Conservation (phyloP, 495 filamentous ascomycete species). For the Aspergillus cavernicola region DNA sequence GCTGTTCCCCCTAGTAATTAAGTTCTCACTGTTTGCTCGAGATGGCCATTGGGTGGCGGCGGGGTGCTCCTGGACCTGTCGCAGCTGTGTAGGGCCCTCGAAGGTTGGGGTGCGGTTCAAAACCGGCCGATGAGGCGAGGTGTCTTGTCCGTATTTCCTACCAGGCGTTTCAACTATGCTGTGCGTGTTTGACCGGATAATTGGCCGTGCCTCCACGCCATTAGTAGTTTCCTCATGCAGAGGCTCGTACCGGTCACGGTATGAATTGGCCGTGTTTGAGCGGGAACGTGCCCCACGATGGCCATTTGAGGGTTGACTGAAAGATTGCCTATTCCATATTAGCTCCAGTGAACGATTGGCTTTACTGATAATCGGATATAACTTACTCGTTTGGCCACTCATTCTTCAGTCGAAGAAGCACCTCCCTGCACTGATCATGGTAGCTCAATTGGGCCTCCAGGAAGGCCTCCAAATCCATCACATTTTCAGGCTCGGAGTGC, state of each 20-base stretch:
- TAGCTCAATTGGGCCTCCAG: slow-evolving; percentile 89
- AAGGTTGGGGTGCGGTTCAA: slow-evolving; percentile 50
- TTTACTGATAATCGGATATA: neutral
- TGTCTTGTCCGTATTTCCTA: slow-evolving; percentile 28
- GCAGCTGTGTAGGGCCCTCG: slow-evolving; percentile 53
- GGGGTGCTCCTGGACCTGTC: slow-evolving; percentile 39
- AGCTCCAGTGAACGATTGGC: neutral
- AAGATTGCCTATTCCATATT: slow-evolving; percentile 21
- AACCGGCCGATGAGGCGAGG: slow-evolving; percentile 35
- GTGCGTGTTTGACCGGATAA: slow-evolving; percentile 56
- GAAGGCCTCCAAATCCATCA: slow-evolving; percentile 75
- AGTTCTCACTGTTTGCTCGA: slow-evolving; percentile 57
- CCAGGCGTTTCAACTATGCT: slow-evolving; percentile 34
- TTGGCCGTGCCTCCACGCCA: slow-evolving; percentile 47
- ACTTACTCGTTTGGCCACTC: slow-evolving; percentile 65
- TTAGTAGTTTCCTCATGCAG: slow-evolving; percentile 53
- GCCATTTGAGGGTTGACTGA: slow-evolving; percentile 22
- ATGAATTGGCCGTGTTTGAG: slow-evolving; percentile 60
- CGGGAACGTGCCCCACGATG: slow-evolving; percentile 50
- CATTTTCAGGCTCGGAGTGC: slow-evolving; percentile 80
- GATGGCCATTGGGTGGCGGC: slow-evolving; percentile 46
- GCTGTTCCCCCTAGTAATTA: slow-evolving; percentile 39
- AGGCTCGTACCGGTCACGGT: slow-evolving; percentile 53
- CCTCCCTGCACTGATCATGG: slow-evolving; percentile 83
- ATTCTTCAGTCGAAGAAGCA: slow-evolving; percentile 60